Evolutionary conservation across 306 rosid species (phyloP), one percentile per base, ranked within the genome.

Genomic region (Chamaecrista fasciculata): DNA sequence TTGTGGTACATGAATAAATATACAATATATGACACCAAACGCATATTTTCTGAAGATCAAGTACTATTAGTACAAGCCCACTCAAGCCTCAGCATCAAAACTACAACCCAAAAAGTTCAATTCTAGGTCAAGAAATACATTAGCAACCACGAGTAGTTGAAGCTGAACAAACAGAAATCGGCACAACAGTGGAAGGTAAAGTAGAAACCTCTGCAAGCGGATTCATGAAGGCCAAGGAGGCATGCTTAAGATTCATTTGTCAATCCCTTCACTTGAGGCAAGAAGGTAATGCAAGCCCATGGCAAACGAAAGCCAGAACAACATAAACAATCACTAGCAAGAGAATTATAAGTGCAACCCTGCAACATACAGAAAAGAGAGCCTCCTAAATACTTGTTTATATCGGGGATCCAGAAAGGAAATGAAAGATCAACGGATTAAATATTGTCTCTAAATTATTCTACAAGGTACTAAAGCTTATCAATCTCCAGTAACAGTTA

Each of bases 281-380:
- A 19, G 84, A 48, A 6, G 97, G 97, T 16, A 95, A 79, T 1
- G 91, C 73, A 29, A 85, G 86, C 34, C 99, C 99, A 73, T 81
- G 89, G 82, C 99, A 95, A 80, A 89, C 97, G 66, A 89, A 87
- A 80, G 97, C 97, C 82, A 89, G 52, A 48, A 91, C 87, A 60
- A 87, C 50, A 72, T 91, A 95, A 46, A 67, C 70, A 66, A 91
- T 74, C 81, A 86, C 87, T 25, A 95, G 89, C 73, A 95, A 81
- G 73, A 91, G 64, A 79, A 89, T 14, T 72, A 95, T 83, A 60
- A 95, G 86, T 5, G 87, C 95, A 63, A 89, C 47, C 86, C 99
- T 95, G 95, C 86, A 84, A 87, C 70, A 84, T 24, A 15, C 15
- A 78, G 59, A 52, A 69, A 37, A 4, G 20, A 34, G 71, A 60